Evolutionary conservation across 2,329 filamentous ascomycete species (phyloP), one percentile per base, ranked within the genome.

Genomic region (Aspergillus intermedius): DNA sequence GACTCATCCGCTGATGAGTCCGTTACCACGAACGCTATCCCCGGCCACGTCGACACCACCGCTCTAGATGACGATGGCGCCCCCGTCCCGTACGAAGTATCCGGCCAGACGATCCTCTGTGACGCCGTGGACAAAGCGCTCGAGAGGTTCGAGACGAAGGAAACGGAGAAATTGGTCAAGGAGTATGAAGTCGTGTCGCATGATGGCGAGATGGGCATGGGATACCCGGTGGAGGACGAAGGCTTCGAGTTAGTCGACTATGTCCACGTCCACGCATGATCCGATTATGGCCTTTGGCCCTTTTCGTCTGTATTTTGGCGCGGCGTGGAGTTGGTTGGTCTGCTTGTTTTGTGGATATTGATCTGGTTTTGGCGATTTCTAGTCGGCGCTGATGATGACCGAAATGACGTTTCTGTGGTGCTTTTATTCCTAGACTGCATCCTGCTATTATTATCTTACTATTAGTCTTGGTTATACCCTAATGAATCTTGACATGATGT

Each of bases 91-190:
- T 82, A 73, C 66, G 78, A 81, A 51, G 72, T 74, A 10, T 58
- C 67, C 3, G 80, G 80, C 37, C 77, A 77, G 64, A 77, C 80
- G 60, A 74, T 83, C 60, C 70, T 83, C 44, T 76, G 77, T 50
- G 70, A 71, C 13, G 79, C 80, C 9, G 69, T 83, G 30, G 74
- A 71, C 48, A 76, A 79, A 63, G 80, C 80, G 1, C 76, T 82
- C 37, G 75, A 80, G 69, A 75, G 74, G 54, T 83, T 76, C 60
- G 80, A 83, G 67, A 77, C 75, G 52, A 76, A 76, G 57, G 76
- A 80, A 66, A 82, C 78, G 2, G 77, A 81, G 65, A 80, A 80
- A 67, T 63, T 83, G 43, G 75, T 81, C 62, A 78, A 76, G 67
- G 80, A 83, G 67, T 83, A 82, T 57, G 79, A 82, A 60, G 73